Evolutionary conservation across 176 grass and related monocot genomes (phyloP).

Genomic region (Avena insularis): DNA sequence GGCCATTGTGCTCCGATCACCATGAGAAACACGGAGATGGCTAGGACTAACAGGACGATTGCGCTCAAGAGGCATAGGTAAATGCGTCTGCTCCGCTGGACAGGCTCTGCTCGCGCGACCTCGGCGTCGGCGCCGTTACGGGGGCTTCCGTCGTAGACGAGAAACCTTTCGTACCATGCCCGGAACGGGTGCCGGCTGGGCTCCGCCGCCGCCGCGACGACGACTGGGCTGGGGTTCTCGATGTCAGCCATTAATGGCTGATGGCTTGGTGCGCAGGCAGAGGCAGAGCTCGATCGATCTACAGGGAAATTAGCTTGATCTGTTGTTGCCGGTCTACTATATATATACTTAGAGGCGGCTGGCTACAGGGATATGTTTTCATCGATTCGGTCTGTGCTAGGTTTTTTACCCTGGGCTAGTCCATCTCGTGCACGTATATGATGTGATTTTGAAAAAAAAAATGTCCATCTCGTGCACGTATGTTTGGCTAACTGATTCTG

Average conservation of each 20-base stretch:
- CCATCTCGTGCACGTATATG: too few relatives aligned
- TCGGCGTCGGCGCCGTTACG: not conserved
- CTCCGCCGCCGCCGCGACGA: not conserved
- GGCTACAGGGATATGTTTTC: not conserved
- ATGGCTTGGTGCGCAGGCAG: not conserved
- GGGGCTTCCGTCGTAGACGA: not conserved
- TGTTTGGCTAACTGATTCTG: too few relatives aligned
- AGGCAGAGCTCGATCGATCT: not conserved
- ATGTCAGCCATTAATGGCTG: not conserved
- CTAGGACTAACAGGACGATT: not conserved
- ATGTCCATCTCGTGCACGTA: too few relatives aligned
- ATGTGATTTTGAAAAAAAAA: too few relatives aligned
- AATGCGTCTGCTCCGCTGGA: not conserved
- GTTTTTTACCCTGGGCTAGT: too few relatives aligned
- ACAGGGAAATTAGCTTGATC: not conserved
- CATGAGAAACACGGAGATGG: not conserved
- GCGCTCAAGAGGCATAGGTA: not conserved
- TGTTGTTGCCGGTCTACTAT: not conserved
- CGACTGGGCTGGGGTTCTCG: not conserved
- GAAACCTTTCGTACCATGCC: not conserved
- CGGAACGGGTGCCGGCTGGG: not conserved
- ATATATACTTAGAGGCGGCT: not conserved
- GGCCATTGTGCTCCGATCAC: not conserved
- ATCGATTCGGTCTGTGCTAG: too few relatives aligned
- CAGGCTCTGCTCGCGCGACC: not conserved